Percentiles rank a stretch among this genome's conserved stretches.
Evolutionary conservation across 176 grass and related monocot genomes (phyloP).

Genomic region (Oryza rufipogon): DNA sequence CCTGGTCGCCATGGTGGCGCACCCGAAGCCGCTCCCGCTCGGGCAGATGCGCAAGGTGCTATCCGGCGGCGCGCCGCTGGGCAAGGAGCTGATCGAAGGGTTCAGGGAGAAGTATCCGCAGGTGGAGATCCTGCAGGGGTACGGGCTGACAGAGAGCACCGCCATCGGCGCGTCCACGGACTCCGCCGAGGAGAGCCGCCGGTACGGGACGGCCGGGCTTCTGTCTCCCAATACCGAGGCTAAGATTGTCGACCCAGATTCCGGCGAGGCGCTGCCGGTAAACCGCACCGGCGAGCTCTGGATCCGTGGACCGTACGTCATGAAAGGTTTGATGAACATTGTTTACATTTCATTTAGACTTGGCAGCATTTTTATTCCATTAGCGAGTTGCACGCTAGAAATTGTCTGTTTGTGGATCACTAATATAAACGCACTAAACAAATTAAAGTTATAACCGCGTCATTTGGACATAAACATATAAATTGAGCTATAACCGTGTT

Average conservation of each 20-base stretch:
- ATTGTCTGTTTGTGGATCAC: constrained; percentile 8
- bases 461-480: no score
- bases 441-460: no score
- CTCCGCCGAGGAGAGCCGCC: constrained; percentile 82
- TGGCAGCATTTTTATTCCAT: constrained; percentile 11
- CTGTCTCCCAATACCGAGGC: constrained; percentile 87
- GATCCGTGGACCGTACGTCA: constrained; percentile 83
- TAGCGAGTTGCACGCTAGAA: background rate
- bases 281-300: constrained; percentile 93
- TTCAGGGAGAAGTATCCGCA: constrained; percentile 86
- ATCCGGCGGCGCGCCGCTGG: constrained; percentile 83
- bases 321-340: constrained; percentile 76
- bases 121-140: constrained; percentile 90
- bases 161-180: constrained; percentile 93
- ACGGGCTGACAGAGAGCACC: constrained; percentile 92
- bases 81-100: constrained; percentile 84
- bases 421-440: background rate
- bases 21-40: constrained; percentile 56
- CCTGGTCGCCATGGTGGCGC: constrained; percentile 80
- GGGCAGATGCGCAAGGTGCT: constrained; percentile 63
- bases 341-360: background rate
- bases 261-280: constrained; percentile 53
- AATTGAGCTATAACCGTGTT: background rate
- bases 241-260: constrained; percentile 82
- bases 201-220: constrained; percentile 89